Evolutionary conservation across 257 asterid species (phyloP).

Genomic region (Fraxinus excelsior): DNA sequence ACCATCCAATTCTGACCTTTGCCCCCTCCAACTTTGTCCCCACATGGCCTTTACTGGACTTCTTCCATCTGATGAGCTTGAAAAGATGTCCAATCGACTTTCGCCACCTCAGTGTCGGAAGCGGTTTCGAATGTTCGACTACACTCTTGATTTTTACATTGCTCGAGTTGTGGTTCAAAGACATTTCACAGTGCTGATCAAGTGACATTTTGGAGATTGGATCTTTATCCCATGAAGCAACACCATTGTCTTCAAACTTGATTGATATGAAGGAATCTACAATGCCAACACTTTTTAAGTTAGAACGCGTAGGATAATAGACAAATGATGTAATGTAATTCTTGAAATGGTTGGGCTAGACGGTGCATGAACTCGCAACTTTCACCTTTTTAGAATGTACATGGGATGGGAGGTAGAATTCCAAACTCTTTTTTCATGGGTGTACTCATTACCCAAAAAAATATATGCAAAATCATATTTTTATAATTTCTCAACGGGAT

Average conservation of each 20-base stretch:
- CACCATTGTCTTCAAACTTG: slow-evolving; percentile 78
- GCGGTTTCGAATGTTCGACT: slow-evolving; percentile 60
- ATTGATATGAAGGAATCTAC: slow-evolving; percentile 89
- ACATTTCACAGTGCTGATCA: neutral
- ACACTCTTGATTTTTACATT: slow-evolving; percentile 36
- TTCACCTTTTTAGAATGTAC: neutral
- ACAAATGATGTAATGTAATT: neutral
- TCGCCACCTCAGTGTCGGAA: slow-evolving; percentile 63
- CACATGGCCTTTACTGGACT: slow-evolving; percentile 51
- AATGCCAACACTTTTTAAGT: neutral
- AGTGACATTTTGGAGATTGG: slow-evolving; percentile 11
- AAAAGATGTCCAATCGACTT: slow-evolving; percentile 71
- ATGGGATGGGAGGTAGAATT: no score
- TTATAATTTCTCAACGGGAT: no score
- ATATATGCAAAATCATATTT: neutral
- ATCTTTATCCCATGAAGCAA: slow-evolving; percentile 54
- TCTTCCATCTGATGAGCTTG: slow-evolving; percentile 72
- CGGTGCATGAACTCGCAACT: neutral
- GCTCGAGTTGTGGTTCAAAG: neutral
- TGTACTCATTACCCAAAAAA: no score
- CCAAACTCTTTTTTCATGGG: no score
- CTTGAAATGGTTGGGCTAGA: neutral
- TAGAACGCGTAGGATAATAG: neutral
- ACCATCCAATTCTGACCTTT: slow-evolving; percentile 68
- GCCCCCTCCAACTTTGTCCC: slow-evolving; percentile 58